These are phyloP conservation scores for Aspergillus sp. DNA, from an alignment of 2,329 filamentous ascomycete species.

Conservation along the genomic window DNA sequence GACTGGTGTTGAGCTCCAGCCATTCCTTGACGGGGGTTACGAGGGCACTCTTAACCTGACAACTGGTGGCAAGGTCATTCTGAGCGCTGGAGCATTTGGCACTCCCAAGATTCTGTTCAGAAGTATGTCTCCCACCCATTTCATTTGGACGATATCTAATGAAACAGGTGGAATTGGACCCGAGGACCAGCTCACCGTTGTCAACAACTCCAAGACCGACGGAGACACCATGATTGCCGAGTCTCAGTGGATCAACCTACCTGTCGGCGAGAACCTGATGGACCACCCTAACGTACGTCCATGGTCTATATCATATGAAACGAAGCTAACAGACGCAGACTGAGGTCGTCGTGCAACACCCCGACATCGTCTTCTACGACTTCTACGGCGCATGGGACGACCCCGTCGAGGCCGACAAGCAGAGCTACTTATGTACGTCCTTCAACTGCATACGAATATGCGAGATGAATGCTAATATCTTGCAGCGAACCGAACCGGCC, in stretches of 20 bases:
- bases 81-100: slow-evolving; percentile 69
- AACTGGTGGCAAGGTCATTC: slow-evolving; percentile 64
- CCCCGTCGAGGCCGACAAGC: slow-evolving; percentile 12
- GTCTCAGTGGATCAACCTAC: slow-evolving; percentile 51
- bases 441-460: background rate
- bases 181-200: slow-evolving; percentile 46
- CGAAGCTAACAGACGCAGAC: slow-evolving; percentile 14
- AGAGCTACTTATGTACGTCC: slow-evolving; percentile 14
- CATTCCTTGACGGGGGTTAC: slow-evolving; percentile 19
- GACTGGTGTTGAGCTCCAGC: slow-evolving; percentile 50
- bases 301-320: background rate
- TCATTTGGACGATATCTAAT: too few species aligned
- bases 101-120: slow-evolving; percentile 65
- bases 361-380: slow-evolving; percentile 26
- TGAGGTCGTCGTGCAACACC: slow-evolving; percentile 15
- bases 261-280: slow-evolving; percentile 52
- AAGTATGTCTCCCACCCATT: slow-evolving; percentile 32
- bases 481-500: slow-evolving; percentile 12
- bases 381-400: slow-evolving; percentile 17
- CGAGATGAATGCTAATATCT: background rate
- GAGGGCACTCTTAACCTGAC: slow-evolving; percentile 60
- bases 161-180: slow-evolving; percentile 61
- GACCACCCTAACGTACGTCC: slow-evolving; percentile 37
- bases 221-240: slow-evolving; percentile 42
- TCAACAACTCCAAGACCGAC: slow-evolving; percentile 38